Evolutionary conservation across 768 basidiomycete genomes (phyloP), one percentile per base, ranked within the genome.

Genomic region (Chalciporus piperatus): DNA sequence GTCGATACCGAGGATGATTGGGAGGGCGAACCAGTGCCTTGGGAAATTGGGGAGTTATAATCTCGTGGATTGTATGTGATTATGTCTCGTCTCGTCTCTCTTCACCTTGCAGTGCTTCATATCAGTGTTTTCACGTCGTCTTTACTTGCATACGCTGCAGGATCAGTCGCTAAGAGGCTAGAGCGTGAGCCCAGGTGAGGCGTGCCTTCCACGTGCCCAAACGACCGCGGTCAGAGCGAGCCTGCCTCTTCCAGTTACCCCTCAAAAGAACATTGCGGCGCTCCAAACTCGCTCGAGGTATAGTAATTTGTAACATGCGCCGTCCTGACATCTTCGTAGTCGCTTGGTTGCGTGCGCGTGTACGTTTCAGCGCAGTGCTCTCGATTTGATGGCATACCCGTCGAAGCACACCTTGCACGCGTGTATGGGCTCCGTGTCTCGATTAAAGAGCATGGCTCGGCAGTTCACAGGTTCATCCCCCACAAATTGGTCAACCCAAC

Each of bases 1-100:
- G 74, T 68, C 27, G 82, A 81, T 60, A 78, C 80, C 39, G 84
- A 85, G 56, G 72, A 71, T 42, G 72, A 72, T 56, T 92, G 89
- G 89, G 89, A 90, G 68, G 82, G 85, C 32, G 89, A 90, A 67
- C 84, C 85, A 33, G 77, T 90, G 32, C 85, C 89, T 53, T 92
- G 89, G 89, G 87, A 87, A 68, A 75, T 81, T 9, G 89, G 82
- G 47, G 89, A 89, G 60, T 60, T 92, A 68, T 90, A 77, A 70
- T 51, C 47, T 53, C 37, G 47, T 20, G 45, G 51, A 41, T 51
- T 54, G 60, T 68, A 66, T 67, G 71, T 70, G 64, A 47, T 59
- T 60, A 57, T 59, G 54, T 56, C 50, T 53, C 63, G 45, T 45
- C 50, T 57, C 49, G 44, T 13, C 48, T 56, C 48, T 58, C 37